Conservation (phyloP, 805 yeast genomes). For the Wickerhamomyces sydowiorum region DNA sequence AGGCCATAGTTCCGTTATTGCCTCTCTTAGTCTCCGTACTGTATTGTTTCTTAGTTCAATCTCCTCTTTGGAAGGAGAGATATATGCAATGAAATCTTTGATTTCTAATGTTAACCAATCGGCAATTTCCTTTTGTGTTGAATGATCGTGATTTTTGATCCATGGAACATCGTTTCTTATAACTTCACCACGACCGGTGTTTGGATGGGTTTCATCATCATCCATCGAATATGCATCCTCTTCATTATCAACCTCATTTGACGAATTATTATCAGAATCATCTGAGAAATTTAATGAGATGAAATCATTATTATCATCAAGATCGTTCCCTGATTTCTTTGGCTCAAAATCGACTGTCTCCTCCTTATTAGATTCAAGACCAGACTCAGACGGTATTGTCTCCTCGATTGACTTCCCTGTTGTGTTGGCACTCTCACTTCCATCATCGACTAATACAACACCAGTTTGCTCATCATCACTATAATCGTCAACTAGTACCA, state of each 20-base stretch:
- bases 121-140: constrained; percentile 68
- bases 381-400: not conserved
- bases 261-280: constrained; percentile 20
- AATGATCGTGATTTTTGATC: constrained; percentile 74
- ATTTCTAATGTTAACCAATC: constrained; percentile 88
- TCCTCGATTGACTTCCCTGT: not conserved
- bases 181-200: constrained; percentile 6
- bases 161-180: constrained; percentile 49
- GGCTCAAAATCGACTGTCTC: not conserved
- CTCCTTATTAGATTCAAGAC: not conserved
- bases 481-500: constrained; percentile 7
- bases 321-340: constrained; percentile 16
- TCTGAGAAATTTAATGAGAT: constrained; percentile 33
- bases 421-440: not conserved
- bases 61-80: constrained; percentile 79
- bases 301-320: constrained; percentile 35
- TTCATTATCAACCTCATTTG: constrained; percentile 13
- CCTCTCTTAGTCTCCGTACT: constrained; percentile 50
- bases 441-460: not conserved
- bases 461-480: constrained; percentile 4
- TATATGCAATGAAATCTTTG: constrained; percentile 74
- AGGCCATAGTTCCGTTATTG: constrained; percentile 60
- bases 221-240: constrained; percentile 24
- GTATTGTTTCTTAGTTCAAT: constrained; percentile 60
- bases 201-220: constrained; percentile 14